Evolutionary conservation across 495 filamentous ascomycete species (phyloP), one percentile per base, ranked within the genome.

Genomic region (Hamigera avellanea): DNA sequence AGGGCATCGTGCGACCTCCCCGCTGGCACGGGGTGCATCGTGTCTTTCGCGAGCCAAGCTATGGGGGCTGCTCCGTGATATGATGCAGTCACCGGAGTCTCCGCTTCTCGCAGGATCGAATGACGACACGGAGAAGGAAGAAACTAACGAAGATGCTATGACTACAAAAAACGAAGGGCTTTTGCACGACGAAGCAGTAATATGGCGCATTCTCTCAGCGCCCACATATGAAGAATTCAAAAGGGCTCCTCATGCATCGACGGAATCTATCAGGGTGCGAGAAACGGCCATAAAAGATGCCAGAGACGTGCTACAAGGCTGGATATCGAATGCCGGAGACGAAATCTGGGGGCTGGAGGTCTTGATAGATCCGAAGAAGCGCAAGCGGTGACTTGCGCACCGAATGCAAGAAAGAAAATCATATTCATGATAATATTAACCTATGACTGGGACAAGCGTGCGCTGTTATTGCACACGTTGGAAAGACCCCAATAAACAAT

Each of bases 1-100:
- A 47, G 91, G 91, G 0, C 56, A 54, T 40, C 44, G 49, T 10
- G 47, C 50, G 1, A 46, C 50, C 28, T 37, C 47, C 6, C 54
- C 57, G 12, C 32, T 48, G 15, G 35, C 54, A 12, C 43, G 57
- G 7, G 64, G 64, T 2, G 64, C 64, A 10, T 66, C 62, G 9
- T 43, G 52, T 13, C 43, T 68, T 9, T 68, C 59, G 9, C 44
- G 64, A 27, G 61, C 61, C 15, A 61, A 54, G 25, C 37, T 65
- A 27, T 68, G 64, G 64, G 43, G 48, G 33, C 23, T 54, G 19
- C 32, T 52, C 12, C 39, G 32, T n/a, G 50, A 54, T 8, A 43
- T 61, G 13, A 13, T 40, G 12, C 32, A 39, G 6, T 14, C 29
- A 12, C 9, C 7, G 26, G 2, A 17, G 14, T 6, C 13, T 33